A percentile compares a stretch with the other conserved stretches of the same genome.
Conservation (phyloP, 371 early-diverging fungal species). For the Cladochytrium tenue region DNA sequence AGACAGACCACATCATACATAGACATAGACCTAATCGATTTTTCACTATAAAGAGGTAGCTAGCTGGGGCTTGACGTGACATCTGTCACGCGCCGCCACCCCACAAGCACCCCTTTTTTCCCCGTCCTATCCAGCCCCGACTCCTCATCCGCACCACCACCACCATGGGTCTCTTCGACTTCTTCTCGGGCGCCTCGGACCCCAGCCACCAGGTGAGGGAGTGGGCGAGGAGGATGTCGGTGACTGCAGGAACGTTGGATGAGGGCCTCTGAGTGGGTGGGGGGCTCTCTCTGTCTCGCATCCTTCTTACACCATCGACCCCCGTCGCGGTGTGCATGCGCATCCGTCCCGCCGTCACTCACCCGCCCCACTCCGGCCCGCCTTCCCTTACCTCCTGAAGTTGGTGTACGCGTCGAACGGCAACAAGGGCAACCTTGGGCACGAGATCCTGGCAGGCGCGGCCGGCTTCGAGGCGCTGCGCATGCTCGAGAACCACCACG, state of each 20-base stretch:
- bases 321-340: background rate
- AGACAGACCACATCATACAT: too few species aligned
- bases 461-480: conserved; percentile 31
- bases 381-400: background rate
- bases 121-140: background rate
- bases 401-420: conserved; percentile 17
- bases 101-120: background rate
- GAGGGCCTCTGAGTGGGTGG: background rate
- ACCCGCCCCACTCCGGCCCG: background rate
- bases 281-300: background rate
- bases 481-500: conserved; percentile 48
- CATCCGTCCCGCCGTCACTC: background rate
- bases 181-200: conserved; percentile 8
- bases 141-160: too few species aligned
- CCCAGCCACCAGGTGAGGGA: conserved; percentile 4
- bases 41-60: too few species aligned
- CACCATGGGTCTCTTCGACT: conserved; percentile 13
- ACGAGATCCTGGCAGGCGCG: conserved; percentile 59
- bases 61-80: too few species aligned
- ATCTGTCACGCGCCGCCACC: too few species aligned
- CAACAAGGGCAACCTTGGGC: conserved; percentile 48
- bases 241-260: background rate
- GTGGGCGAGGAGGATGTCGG: background rate
- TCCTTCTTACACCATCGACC: background rate
- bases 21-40: too few species aligned